Conservation (phyloP, 1,139 yeast genomes). For the Blastobotrys malaysiensis region DNA sequence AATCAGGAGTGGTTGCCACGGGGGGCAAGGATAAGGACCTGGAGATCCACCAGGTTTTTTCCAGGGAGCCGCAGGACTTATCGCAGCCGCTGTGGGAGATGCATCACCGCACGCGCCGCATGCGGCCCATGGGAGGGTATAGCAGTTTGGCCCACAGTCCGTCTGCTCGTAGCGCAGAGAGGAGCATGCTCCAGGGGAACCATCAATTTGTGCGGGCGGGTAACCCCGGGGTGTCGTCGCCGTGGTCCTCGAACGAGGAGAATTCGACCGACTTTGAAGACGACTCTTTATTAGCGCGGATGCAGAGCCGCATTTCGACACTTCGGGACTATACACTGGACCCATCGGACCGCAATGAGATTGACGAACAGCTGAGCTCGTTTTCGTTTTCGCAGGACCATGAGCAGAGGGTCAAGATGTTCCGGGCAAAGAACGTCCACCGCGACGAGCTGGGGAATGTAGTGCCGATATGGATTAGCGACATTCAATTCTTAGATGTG, state of each 20-base stretch:
- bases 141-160: background rate
- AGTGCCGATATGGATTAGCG: slow-evolving; percentile 31
- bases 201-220: background rate
- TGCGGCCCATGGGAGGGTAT: background rate
- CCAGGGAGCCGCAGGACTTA: background rate
- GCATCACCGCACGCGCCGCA: background rate
- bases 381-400: background rate
- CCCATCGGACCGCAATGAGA: background rate
- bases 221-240: background rate
- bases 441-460: slow-evolving; percentile 22
- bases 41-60: slow-evolving; percentile 25
- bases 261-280: background rate
- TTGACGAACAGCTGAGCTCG: background rate
- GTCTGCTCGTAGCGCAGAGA: background rate
- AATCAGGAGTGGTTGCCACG: slow-evolving; percentile 33
- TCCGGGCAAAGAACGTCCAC: slow-evolving; percentile 26
- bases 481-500: slow-evolving; percentile 29
- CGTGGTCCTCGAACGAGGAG: background rate
- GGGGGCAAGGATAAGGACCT: slow-evolving; percentile 45
- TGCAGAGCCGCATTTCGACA: background rate
- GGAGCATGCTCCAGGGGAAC: background rate
- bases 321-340: background rate
- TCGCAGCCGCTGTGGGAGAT: background rate
- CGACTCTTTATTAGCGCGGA: background rate
- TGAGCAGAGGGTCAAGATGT: background rate